phyloP scores from a whole-genome alignment of 331 rosid species.

The Phaseolus coccineus region DNA sequence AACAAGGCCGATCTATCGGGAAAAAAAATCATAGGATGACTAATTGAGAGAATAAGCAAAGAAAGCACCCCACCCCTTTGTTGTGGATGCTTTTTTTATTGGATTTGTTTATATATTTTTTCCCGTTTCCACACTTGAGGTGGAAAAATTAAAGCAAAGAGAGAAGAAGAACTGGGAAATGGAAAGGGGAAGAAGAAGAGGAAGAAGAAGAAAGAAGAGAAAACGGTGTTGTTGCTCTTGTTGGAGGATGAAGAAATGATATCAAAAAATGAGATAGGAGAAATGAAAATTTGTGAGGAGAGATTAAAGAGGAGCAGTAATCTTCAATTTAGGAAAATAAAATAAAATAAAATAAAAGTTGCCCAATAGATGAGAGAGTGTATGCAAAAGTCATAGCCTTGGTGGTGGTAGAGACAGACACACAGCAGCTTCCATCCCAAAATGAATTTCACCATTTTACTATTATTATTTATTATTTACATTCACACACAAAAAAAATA shows the following conservation, averaged over 20 bases:
- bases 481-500: neutral
- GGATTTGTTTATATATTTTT: neutral
- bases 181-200: conserved; percentile 45
- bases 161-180: conserved; percentile 51
- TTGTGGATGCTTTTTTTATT: conserved; percentile 24
- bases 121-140: conserved; percentile 42
- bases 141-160: neutral
- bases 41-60: conserved; percentile 39
- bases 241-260: conserved; percentile 49
- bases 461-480: neutral
- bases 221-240: conserved; percentile 45
- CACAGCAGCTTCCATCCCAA: conserved; percentile 46
- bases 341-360: conserved; percentile 47
- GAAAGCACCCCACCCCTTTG: conserved; percentile 38
- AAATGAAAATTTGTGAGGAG: conserved; percentile 42
- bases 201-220: conserved; percentile 42
- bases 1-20: conserved; percentile 61
- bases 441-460: conserved; percentile 28
- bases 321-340: conserved; percentile 49
- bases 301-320: conserved; percentile 66
- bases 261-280: conserved; percentile 44
- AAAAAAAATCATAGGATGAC: conserved; percentile 45
- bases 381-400: conserved; percentile 49
- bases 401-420: conserved; percentile 32
- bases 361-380: conserved; percentile 48